A percentile compares a stretch with the other conserved stretches of the same genome.
Evolutionary conservation across 768 basidiomycete species (phyloP).

Genomic region (Gautieria morchelliformis): DNA sequence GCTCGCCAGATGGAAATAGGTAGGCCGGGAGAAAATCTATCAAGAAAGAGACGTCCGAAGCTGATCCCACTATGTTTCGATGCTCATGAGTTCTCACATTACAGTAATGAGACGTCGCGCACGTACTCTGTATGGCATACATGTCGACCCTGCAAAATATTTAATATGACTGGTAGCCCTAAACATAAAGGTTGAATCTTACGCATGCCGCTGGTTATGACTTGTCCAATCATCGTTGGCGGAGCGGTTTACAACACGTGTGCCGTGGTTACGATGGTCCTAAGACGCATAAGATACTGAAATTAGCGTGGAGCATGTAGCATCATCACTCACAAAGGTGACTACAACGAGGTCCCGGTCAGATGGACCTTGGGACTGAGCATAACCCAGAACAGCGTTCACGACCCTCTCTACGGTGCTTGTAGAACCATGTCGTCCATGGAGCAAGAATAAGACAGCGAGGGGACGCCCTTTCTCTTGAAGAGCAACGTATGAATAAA

Average conservation of each 20-base stretch:
- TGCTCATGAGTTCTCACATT: neutral
- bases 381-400: constrained; percentile 23
- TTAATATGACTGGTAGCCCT: neutral
- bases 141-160: constrained; percentile 30
- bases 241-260: constrained; percentile 25
- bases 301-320: neutral
- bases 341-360: constrained; percentile 36
- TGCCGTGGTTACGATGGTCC: constrained; percentile 49
- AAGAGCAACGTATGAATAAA: neutral
- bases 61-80: constrained; percentile 43
- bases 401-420: constrained; percentile 25
- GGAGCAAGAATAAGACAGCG: constrained; percentile 35
- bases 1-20: constrained; percentile 60
- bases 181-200: constrained; percentile 12
- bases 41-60: constrained; percentile 67
- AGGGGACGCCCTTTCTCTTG: constrained; percentile 12
- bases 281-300: constrained; percentile 11
- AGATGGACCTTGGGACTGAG: constrained; percentile 12
- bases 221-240: constrained; percentile 32
- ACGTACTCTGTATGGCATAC: constrained; percentile 36
- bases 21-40: constrained; percentile 72
- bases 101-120: neutral
- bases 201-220: constrained; percentile 37
- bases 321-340: constrained; percentile 29
- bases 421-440: constrained; percentile 33